A percentile compares a stretch with the other conserved stretches of the same genome.
Conservation (phyloP, 371 early-diverging fungal genomes). For the Mortierella sp. region DNA sequence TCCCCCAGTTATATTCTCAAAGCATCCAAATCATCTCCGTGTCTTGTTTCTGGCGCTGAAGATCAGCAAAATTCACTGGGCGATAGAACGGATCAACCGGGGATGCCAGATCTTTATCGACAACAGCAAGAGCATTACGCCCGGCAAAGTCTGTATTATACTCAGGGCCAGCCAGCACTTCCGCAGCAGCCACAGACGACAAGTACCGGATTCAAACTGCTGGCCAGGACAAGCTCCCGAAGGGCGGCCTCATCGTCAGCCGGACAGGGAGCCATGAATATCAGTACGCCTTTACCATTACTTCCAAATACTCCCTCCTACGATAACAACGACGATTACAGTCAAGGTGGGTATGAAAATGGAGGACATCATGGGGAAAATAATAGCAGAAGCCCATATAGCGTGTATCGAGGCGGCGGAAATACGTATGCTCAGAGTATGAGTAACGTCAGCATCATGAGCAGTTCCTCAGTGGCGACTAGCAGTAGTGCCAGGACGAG, state of each 20-base stretch:
- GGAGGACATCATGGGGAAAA: background rate
- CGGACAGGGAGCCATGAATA: slow-evolving; percentile 8
- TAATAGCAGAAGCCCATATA: slow-evolving; percentile 3
- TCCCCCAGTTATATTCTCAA: slow-evolving; percentile 17
- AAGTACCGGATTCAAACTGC: slow-evolving; percentile 5
- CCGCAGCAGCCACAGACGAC: background rate
- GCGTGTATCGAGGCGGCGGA: background rate
- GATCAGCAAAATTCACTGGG: no score
- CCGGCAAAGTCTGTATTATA: background rate
- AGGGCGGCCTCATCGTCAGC: slow-evolving; percentile 3
- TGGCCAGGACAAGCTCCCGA: slow-evolving; percentile 26
- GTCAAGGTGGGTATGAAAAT: background rate
- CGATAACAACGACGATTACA: background rate
- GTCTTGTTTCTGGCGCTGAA: slow-evolving; percentile 14
- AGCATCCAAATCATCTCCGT: slow-evolving; percentile 25
- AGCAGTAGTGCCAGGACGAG: background rate
- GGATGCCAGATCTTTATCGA: slow-evolving; percentile 12
- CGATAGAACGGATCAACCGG: background rate
- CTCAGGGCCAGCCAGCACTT: background rate
- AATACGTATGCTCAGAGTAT: slow-evolving; percentile 27
- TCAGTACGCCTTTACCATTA: slow-evolving; percentile 27
- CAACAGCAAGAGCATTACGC: slow-evolving; percentile 4
- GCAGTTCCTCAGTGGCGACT: slow-evolving; percentile 5
- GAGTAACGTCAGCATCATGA: slow-evolving; percentile 25
- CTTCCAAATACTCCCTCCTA: slow-evolving; percentile 8